Conservation (phyloP, 2,329 filamentous ascomycete genomes). For the Graphiopsis chlorocephala region DNA sequence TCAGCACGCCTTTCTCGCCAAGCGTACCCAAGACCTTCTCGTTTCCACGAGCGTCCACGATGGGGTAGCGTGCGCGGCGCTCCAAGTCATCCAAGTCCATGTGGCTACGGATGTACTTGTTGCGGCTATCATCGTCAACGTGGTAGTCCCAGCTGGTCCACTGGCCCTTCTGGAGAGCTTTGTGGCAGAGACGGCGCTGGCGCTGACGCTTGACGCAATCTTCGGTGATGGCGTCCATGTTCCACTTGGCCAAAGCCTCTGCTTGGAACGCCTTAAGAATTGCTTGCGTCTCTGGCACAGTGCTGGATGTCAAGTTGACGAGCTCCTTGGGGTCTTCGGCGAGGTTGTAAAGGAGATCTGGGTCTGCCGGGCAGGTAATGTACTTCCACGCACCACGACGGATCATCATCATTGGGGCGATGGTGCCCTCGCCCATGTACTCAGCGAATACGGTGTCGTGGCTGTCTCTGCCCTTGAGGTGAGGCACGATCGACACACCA, state of each 20-base stretch:
- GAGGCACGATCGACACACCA: constrained; percentile 76
- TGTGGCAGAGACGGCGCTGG: constrained; percentile 74
- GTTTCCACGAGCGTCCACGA: constrained; percentile 46
- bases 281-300: constrained; percentile 39
- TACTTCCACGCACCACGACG: constrained; percentile 87
- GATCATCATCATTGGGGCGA: constrained; percentile 92
- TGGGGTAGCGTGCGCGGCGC: constrained; percentile 69
- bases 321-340: constrained; percentile 71
- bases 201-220: constrained; percentile 76
- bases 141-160: constrained; percentile 86
- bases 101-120: constrained; percentile 79
- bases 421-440: constrained; percentile 90
- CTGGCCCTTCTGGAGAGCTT: constrained; percentile 69
- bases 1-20: constrained; percentile 25
- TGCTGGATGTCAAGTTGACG: constrained; percentile 61
- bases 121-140: constrained; percentile 61
- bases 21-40: constrained; percentile 25
- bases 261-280: constrained; percentile 62
- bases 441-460: constrained; percentile 90
- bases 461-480: constrained; percentile 64
- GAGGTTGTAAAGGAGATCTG: constrained; percentile 81
- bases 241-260: constrained; percentile 75
- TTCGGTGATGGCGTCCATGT: constrained; percentile 73
- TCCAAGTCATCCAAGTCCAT: constrained; percentile 79
- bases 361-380: constrained; percentile 78